A percentile compares a stretch with the other conserved stretches of the same genome.
Conservation (phyloP, 371 early-diverging fungal species). For the Mucor ambiguus region DNA sequence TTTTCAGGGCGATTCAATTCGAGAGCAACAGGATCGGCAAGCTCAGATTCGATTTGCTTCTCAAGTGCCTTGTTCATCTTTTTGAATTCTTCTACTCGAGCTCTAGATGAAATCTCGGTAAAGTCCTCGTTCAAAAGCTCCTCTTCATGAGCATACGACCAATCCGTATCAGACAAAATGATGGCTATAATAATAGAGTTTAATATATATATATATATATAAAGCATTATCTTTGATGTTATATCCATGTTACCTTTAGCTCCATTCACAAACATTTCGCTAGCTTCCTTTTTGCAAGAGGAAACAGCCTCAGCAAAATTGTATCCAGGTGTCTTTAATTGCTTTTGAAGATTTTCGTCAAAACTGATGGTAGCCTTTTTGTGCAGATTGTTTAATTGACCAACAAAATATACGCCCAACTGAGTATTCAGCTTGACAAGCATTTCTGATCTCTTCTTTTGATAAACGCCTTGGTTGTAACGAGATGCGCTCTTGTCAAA, state of each 20-base stretch:
- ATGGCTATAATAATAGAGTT: slow-evolving; percentile 33
- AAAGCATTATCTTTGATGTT: background rate
- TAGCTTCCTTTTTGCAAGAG: slow-evolving; percentile 47
- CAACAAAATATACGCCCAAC: slow-evolving; percentile 78
- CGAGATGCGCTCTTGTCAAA: slow-evolving; percentile 93
- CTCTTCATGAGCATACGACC: slow-evolving; percentile 74
- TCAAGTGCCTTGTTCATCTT: slow-evolving; percentile 70
- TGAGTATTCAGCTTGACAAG: slow-evolving; percentile 73
- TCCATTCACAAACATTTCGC: slow-evolving; percentile 23
- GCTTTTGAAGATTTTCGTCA: slow-evolving; percentile 41
- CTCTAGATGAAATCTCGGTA: slow-evolving; percentile 62
- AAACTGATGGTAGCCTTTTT: slow-evolving; percentile 72
- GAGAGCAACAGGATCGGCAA: slow-evolving; percentile 74
- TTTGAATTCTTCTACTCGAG: slow-evolving; percentile 78
- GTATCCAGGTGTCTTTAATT: slow-evolving; percentile 49
- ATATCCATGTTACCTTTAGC: slow-evolving; percentile 25
- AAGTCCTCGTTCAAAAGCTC: slow-evolving; percentile 69
- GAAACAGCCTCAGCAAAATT: slow-evolving; percentile 61
- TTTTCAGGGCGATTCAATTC: slow-evolving; percentile 67
- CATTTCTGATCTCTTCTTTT: slow-evolving; percentile 84
- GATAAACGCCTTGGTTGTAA: slow-evolving; percentile 89
- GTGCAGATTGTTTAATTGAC: slow-evolving; percentile 86
- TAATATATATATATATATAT: background rate
- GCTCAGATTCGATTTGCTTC: slow-evolving; percentile 60
- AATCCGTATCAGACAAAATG: slow-evolving; percentile 70